Percentiles rank a stretch among this genome's conserved stretches.
These are phyloP conservation scores for Cercospora beticola DNA, from an alignment of 2,329 filamentous ascomycete genomes.

Conservation along the genomic window DNA sequence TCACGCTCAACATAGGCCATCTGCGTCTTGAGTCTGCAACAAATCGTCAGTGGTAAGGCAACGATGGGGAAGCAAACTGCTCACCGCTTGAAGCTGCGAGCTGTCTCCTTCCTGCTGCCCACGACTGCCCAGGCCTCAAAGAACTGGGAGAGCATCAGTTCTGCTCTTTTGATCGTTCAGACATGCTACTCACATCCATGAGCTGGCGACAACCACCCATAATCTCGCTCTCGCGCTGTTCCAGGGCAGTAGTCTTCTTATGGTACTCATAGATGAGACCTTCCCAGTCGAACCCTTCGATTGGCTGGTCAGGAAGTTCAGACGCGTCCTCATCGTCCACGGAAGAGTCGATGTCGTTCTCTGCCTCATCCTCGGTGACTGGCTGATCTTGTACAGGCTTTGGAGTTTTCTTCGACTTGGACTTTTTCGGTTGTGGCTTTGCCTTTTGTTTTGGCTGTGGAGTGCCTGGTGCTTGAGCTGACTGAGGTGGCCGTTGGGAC, in stretches of 20 bases:
- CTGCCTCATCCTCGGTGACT: not conserved
- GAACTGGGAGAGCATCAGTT: conserved; percentile 53
- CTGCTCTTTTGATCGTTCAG: not conserved
- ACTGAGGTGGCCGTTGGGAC: conserved; percentile 12
- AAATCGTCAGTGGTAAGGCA: not conserved
- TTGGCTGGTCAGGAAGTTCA: conserved; percentile 29
- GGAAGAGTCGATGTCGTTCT: conserved; percentile 4
- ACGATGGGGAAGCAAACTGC: conserved; percentile 8
- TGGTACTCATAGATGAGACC: conserved; percentile 71
- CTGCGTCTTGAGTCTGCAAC: conserved; percentile 70
- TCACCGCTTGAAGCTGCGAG: conserved; percentile 73
- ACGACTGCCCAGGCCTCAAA: conserved; percentile 78
- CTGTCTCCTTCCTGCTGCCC: conserved; percentile 69
- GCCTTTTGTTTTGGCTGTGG: not conserved
- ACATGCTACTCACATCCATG: conserved; percentile 55
- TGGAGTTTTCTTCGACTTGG: not conserved
- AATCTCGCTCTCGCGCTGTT: conserved; percentile 59
- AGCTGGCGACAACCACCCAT: conserved; percentile 43
- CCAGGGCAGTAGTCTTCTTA: conserved; percentile 62
- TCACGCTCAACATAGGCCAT: conserved; percentile 72
- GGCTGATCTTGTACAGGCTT: not conserved
- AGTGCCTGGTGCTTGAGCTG: conserved; percentile 6
- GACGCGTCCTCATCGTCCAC: conserved; percentile 21
- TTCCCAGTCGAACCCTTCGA: conserved; percentile 70
- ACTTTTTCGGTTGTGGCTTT: not conserved